Percentiles rank a stretch among this genome's conserved stretches.
Evolutionary conservation across 2,329 filamentous ascomycete species (phyloP).

Genomic region (Beauveria caledonica): DNA sequence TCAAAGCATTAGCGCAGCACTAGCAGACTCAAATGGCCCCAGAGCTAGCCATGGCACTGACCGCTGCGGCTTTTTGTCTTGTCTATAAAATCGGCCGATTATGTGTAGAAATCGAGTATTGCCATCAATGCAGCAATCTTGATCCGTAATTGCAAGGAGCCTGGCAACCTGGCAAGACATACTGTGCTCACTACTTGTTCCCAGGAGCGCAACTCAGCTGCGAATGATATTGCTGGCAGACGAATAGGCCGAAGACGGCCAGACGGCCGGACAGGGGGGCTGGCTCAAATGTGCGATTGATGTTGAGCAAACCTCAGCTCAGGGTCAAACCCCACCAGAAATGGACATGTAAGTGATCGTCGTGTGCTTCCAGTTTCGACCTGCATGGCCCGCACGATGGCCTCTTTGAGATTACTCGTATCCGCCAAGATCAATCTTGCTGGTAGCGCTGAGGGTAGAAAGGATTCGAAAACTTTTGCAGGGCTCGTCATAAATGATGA

Average conservation of each 20-base stretch:
- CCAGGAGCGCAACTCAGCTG: not conserved
- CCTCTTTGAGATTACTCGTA: constrained; percentile 6
- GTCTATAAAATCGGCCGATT: not conserved
- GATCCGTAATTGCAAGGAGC: constrained; percentile 5
- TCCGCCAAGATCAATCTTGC: not conserved
- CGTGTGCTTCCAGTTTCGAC: constrained; percentile 5
- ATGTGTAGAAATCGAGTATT: not conserved
- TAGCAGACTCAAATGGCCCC: not conserved
- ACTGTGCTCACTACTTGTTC: not conserved
- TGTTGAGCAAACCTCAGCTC: constrained; percentile 3
- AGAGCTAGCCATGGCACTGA: not conserved
- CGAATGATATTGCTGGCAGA: not conserved
- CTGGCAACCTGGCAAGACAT: not conserved
- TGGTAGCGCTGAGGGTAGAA: not conserved
- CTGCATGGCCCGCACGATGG: constrained; percentile 5
- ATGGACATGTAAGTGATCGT: constrained; percentile 10
- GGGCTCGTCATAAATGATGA: constrained; percentile 7
- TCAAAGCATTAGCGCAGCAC: not conserved
- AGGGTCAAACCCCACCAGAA: constrained; percentile 1
- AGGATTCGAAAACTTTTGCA: not conserved
- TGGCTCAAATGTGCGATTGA: not conserved
- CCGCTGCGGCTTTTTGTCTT: not conserved
- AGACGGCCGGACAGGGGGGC: not conserved
- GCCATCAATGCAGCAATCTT: not conserved
- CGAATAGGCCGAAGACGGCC: not conserved